Evolutionary conservation across 371 early-diverging fungal species (phyloP), one percentile per base, ranked within the genome.

Genomic region (Mortierella sp.): DNA sequence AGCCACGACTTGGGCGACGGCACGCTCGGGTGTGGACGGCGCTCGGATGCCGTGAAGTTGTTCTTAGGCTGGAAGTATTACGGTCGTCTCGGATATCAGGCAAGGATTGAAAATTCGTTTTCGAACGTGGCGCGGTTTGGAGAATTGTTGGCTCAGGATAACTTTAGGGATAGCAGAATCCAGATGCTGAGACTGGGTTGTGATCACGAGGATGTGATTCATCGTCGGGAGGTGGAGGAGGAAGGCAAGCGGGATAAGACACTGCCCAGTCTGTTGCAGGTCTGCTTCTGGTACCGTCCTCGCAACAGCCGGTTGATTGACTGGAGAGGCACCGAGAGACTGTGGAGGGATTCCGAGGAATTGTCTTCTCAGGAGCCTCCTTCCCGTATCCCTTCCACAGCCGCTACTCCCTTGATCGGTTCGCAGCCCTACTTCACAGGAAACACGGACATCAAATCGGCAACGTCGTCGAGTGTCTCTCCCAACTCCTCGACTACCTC

Each of bases 21-120:
- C 18, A 95, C 97, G 0, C 81, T 97, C 70, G 97, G 96, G 14
- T 97, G 97, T 80, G 97, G 97, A 6, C 91, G 97, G 10, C 92
- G 95, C 2, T 95, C 96, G 18, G 97, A 97, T 79, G 95, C 96
- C 0, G 79, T 95, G 82, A 97, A 97, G 77, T 75, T 97, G 79
- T 97, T 94, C 90, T 75, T 97, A 78, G 91, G 93, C 5, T 97
- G 97, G 97, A 93, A 93, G 68, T 95, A 93, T 75, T 93, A 94
- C 79, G 97, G 97, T 71, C 58, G 73, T 55, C 80, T 78, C 7
- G 87, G 87, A 60, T 87, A 82, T 68, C 78, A 78, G 35, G 63
- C 75, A 35, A 77, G 87, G 41, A 76, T 87, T 29, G 83, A 87
- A 51, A 87, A 82, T n/a, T 82, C 87, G 3, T 35, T 87, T 24